These are phyloP conservation scores for Porodaedalea pini DNA, from an alignment of 1,284 basidiomycete genomes.

Conservation along the genomic window DNA sequence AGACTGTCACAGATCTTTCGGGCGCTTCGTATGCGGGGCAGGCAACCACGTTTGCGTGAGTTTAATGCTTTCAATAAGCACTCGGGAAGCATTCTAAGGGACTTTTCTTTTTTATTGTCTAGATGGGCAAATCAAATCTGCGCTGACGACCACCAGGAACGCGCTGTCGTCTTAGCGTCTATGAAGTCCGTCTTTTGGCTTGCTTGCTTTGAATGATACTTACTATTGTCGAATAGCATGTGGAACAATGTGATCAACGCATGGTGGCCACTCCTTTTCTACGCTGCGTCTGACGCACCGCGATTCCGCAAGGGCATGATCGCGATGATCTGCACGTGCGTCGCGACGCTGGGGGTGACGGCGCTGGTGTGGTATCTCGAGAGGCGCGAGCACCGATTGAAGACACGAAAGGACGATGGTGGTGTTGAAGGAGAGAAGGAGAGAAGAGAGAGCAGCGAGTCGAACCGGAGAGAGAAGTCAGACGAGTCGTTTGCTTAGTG, in stretches of 20 bases:
- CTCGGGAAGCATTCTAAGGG: background rate
- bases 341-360: constrained; percentile 53
- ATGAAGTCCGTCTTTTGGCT: constrained; percentile 50
- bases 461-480: background rate
- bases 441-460: background rate
- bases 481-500: background rate
- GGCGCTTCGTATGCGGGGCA: constrained; percentile 66
- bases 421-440: background rate
- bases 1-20: constrained; percentile 43
- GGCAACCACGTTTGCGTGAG: constrained; percentile 65
- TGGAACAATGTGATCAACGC: constrained; percentile 70
- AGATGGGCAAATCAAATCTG: constrained; percentile 74
- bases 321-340: constrained; percentile 57
- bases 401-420: background rate
- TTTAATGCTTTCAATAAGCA: constrained; percentile 14
- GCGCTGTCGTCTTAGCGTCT: constrained; percentile 62
- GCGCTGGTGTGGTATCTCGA: constrained; percentile 57
- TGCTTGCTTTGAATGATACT: background rate
- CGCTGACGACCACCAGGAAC: constrained; percentile 62
- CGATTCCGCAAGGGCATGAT: constrained; percentile 62
- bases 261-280: constrained; percentile 69
- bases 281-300: constrained; percentile 63
- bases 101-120: constrained; percentile 3
- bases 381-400: constrained; percentile 36
- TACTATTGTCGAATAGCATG: constrained; percentile 42